Evolutionary conservation across 306 rosid genomes (phyloP), one percentile per base, ranked within the genome.

Genomic region (Rosa chinensis): DNA sequence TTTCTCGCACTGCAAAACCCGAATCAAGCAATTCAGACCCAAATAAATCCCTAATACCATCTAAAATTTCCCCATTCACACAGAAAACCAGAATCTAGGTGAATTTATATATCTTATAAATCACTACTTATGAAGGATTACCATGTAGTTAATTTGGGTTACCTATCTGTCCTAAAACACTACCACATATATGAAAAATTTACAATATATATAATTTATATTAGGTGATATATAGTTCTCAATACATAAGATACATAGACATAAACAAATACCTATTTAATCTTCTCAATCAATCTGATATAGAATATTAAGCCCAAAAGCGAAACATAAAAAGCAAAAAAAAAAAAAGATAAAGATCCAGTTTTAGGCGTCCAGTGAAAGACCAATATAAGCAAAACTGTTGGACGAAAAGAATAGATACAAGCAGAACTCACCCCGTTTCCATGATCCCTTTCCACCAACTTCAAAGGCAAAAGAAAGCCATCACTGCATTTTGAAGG

Each of bases 401-500:
- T 25, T n/a, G 12, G 37, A 25, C 3, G 4, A 72, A 71, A 18
- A 25, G 21, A 18, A 18, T 8, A 44, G 23, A 48, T 39, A 8
- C 39, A 74, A 71, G 55, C 5, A 25, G 83, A 84, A 82, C 93
- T 86, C 63, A 92, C 99, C 86, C 97, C 97, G 28, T 89, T 89
- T 12, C 83, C 87, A 58, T 91, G 95, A 84, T 97, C 99, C 82
- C 87, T 90, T 81, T 94, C 97, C 58, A 94, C 86, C 39, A 94
- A 77, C 87, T 91, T 94, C 5, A 95, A 80, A 86, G 99, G 99
- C 42, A 97, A 87, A 74, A 94, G 87, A 85, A 89, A 94, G 25
- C 99, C 99, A 86, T 94, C 99, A 84, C 99, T 94, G 85, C 40
- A 94, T 81, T 94, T 94, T 44, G 97, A 88, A 83, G 70, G 97